phyloP scores from a whole-genome alignment of 2,329 filamentous ascomycete genomes.

The Claviceps pazoutovae region DNA sequence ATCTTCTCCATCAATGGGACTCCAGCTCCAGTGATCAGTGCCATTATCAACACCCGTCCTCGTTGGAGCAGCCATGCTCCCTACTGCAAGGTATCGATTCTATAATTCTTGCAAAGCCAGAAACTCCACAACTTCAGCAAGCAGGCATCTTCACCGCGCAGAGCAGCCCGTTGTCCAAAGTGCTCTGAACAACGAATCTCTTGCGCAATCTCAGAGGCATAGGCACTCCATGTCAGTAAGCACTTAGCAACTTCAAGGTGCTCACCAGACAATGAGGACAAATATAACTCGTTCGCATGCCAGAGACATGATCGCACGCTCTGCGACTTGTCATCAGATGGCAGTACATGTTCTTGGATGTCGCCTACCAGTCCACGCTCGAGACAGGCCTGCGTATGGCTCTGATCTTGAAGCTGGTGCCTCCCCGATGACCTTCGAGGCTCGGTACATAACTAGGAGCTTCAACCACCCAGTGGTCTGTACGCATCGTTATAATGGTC shows the following conservation, averaged over 20 bases:
- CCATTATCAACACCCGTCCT: neutral
- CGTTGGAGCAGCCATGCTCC: neutral
- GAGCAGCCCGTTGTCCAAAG: neutral
- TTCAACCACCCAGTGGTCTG: neutral
- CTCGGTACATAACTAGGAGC: neutral
- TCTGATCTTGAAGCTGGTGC: neutral
- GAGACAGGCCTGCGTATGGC: neutral
- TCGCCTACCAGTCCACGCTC: neutral
- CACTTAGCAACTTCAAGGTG: neutral
- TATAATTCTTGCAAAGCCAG: neutral
- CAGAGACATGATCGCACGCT: neutral
- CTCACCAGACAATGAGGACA: neutral
- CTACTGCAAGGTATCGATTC: neutral
- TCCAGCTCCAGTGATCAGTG: neutral
- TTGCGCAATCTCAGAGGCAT: constrained; percentile 2
- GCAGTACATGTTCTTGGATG: constrained; percentile 2
- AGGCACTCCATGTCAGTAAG: neutral
- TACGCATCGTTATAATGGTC: neutral
- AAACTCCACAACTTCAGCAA: neutral
- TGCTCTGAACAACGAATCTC: neutral
- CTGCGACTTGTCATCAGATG: neutral
- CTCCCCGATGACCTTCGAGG: neutral
- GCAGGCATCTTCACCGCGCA: neutral
- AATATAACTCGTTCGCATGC: neutral
- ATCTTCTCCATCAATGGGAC: neutral